A percentile compares a stretch with the other conserved stretches of the same genome.
phyloP scores from a whole-genome alignment of 2,329 filamentous ascomycete genomes.

The Nothomitra cinnamomea region DNA sequence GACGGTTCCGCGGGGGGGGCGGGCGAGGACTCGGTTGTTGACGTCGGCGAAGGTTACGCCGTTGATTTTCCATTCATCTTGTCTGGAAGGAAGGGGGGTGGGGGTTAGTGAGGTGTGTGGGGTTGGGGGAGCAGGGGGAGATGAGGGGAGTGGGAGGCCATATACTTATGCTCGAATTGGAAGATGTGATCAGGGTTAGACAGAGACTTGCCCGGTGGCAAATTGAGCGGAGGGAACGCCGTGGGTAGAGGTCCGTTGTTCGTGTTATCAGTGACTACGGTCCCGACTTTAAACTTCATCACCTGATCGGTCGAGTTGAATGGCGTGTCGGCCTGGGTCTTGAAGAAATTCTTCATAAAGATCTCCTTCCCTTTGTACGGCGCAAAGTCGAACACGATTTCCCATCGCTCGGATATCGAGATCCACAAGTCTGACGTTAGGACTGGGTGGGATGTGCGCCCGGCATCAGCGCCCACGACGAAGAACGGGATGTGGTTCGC shows the following conservation, averaged over 20 bases:
- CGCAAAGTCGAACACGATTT: slow-evolving; percentile 39
- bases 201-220: no score
- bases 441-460: slow-evolving; percentile 32
- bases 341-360: slow-evolving; percentile 15
- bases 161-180: no score
- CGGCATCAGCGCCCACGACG: slow-evolving; percentile 37
- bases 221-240: no score
- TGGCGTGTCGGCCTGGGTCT: slow-evolving; percentile 16
- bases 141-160: no score
- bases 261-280: slow-evolving; percentile 21
- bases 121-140: no score
- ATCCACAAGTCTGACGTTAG: slow-evolving; percentile 25
- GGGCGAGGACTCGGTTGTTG: slow-evolving; percentile 32
- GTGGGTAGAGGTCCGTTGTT: slow-evolving; percentile 19
- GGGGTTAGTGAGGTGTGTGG: no score
- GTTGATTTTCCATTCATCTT: slow-evolving; percentile 34
- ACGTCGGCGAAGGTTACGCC: slow-evolving; percentile 30
- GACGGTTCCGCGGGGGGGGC: slow-evolving; percentile 28
- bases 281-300: slow-evolving; percentile 34
- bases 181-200: no score
- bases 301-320: slow-evolving; percentile 34
- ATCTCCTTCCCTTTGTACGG: slow-evolving; percentile 31
- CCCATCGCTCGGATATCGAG: slow-evolving; percentile 40
- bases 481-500: slow-evolving; percentile 26
- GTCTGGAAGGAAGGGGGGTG: slow-evolving; percentile 15